Conservation (phyloP, 2,329 filamentous ascomycete species). For the Venturia carpophila region DNA sequence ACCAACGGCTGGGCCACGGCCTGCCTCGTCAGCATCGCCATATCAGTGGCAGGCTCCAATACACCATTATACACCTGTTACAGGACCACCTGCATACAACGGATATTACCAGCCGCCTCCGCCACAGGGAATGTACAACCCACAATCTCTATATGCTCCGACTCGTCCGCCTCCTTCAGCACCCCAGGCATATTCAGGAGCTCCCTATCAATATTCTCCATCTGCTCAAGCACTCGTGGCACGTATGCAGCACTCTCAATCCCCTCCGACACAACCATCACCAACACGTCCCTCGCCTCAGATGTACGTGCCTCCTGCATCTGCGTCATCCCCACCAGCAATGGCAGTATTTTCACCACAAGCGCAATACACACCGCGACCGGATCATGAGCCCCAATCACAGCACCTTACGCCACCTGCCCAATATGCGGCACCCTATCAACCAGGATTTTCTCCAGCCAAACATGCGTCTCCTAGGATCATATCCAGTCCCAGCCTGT, state of each 20-base stretch:
- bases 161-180: background rate
- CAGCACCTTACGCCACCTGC: conserved; percentile 4
- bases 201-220: background rate
- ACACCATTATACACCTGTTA: conserved; percentile 7
- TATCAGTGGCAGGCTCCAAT: conserved; percentile 5
- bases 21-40: background rate
- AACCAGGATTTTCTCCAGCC: conserved; percentile 15
- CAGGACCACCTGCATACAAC: conserved; percentile 4
- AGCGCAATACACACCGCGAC: conserved; percentile 12
- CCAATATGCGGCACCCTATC: background rate
- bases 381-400: background rate
- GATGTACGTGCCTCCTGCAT: background rate
- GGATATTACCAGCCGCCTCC: conserved; percentile 5
- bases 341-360: background rate
- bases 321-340: conserved; percentile 3
- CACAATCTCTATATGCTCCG: background rate
- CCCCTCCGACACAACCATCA: background rate
- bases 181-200: background rate
- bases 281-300: conserved; percentile 6
- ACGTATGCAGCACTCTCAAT: background rate
- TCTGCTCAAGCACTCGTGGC: background rate
- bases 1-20: background rate
- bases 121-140: background rate
- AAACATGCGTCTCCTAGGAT: conserved; percentile 10
- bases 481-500: conserved; percentile 6